Evolutionary conservation across 2,329 filamentous ascomycete genomes (phyloP), one percentile per base, ranked within the genome.

Genomic region (Stemphylium lycopersici): DNA sequence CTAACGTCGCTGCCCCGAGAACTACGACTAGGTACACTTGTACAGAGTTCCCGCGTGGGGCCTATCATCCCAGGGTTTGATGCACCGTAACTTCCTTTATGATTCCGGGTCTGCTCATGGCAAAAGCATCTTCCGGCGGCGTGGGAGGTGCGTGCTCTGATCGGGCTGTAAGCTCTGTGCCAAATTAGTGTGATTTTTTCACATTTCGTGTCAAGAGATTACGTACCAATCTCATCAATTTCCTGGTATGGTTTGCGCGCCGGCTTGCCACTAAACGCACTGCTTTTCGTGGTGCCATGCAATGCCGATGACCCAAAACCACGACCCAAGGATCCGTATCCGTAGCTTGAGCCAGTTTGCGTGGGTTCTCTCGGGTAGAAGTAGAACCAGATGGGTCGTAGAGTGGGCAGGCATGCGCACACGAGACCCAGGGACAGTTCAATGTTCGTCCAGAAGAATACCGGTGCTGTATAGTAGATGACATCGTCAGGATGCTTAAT

Each of bases 361-460:
- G 58, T 52, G 24, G 34, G 39, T 24, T 58, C 44, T 13, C 52
- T 45, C 4, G 66, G 61, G 20, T 51, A 44, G 32, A 63, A 65
- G 44, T 59, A 54, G 12, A 60, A 57, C 58, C 59, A 70, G 13
- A 70, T 66, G 1, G 67, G 67, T 13, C 67, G 59, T 18, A 70
- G 33, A 8, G 63, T 68, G 6, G 67, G 67, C 1, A 70, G 59
- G 16, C 66, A 68, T 5, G 64, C 57, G 53, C 59, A 67, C 5
- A 68, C 63, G 10, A 70, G 52, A 1, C 60, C 67, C 2, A 70
- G 36, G 3, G 65, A 68, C 6, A 68, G 59, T 49, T 70, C 66
- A 41, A 70, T 68, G 47, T 70, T 68, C 3, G 61, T 66, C 67
- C 67, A 70, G 52, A 70, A 70, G 58, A 68, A 68, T 0, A 67